phyloP scores from a whole-genome alignment of 495 filamentous ascomycete species.

The Penicillium fimorum region DNA sequence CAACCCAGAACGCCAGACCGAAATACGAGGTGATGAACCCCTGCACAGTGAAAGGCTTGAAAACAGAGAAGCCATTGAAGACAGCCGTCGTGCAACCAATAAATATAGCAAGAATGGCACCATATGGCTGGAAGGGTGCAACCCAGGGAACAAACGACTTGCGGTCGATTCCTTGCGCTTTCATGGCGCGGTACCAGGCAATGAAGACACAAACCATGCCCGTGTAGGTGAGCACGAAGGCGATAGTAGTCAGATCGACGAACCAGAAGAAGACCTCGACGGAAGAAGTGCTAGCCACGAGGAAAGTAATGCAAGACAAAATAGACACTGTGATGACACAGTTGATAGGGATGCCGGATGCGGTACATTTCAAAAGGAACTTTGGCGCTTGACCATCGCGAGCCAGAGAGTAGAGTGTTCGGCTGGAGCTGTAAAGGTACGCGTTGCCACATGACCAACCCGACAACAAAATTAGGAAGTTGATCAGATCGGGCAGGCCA shows the following conservation, averaged over 20 bases:
- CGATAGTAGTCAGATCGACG: constrained; percentile 50
- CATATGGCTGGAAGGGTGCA: constrained; percentile 32
- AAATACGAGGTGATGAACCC: constrained; percentile 38
- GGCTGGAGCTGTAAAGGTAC: constrained; percentile 71
- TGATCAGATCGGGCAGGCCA: constrained; percentile 69
- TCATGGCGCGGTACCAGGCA: constrained; percentile 55
- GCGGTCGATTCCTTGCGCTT: constrained; percentile 53
- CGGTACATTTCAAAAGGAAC: constrained; percentile 32
- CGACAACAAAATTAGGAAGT: constrained; percentile 65
- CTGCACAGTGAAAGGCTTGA: constrained; percentile 32
- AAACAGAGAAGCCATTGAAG: constrained; percentile 36
- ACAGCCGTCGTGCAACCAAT: constrained; percentile 26
- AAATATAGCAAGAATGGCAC: constrained; percentile 23
- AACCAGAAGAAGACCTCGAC: constrained; percentile 59
- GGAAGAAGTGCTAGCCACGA: constrained; percentile 55
- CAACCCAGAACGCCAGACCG: constrained; percentile 30
- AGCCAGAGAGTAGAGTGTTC: constrained; percentile 74
- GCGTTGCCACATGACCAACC: constrained; percentile 71
- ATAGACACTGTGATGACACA: constrained; percentile 55
- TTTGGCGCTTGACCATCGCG: constrained; percentile 63
- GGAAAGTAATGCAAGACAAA: constrained; percentile 61
- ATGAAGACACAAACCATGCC: constrained; percentile 55
- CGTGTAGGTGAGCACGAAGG: constrained; percentile 57
- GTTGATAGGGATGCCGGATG: constrained; percentile 58
- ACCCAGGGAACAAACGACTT: constrained; percentile 29